Evolutionary conservation across 177 flowering plant genomes (phyloP).

Genomic region (Vitis hybrid): DNA sequence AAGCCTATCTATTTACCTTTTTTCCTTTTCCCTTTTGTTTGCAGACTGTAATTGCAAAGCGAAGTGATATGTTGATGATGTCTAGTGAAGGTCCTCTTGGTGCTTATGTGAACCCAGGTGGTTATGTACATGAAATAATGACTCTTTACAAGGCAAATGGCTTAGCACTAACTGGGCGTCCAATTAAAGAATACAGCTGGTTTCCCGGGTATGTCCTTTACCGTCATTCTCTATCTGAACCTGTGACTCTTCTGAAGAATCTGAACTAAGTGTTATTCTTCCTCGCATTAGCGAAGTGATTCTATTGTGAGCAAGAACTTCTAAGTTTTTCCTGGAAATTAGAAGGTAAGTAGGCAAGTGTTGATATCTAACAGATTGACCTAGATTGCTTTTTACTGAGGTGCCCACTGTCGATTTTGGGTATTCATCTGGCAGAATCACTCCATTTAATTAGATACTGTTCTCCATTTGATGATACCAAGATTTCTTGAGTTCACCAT

Average conservation of each 20-base stretch:
- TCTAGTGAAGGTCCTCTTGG: conserved; percentile 92
- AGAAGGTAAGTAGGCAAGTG: no score
- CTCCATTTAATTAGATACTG: background rate
- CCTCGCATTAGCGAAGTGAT: background rate
- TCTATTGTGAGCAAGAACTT: no score
- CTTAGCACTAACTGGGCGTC: conserved; percentile 56
- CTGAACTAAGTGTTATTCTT: background rate
- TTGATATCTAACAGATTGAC: no score
- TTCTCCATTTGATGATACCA: background rate
- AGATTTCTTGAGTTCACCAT: background rate
- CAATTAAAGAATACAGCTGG: conserved; percentile 76
- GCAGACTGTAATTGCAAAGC: conserved; percentile 73
- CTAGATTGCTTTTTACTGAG: no score
- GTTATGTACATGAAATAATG: conserved; percentile 82
- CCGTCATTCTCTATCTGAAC: background rate
- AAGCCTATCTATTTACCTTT: background rate
- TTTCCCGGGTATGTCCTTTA: conserved; percentile 79
- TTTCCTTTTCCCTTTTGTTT: conserved; percentile 10
- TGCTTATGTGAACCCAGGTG: conserved; percentile 81
- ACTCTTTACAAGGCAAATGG: conserved; percentile 69
- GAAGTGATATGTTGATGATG: conserved; percentile 92
- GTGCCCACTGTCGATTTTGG: no score
- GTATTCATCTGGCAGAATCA: no score
- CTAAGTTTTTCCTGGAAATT: no score
- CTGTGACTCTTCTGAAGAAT: background rate